Evolutionary conservation across 441 rosid species (phyloP).

Genomic region (Bocquillonia castaneifolia): DNA sequence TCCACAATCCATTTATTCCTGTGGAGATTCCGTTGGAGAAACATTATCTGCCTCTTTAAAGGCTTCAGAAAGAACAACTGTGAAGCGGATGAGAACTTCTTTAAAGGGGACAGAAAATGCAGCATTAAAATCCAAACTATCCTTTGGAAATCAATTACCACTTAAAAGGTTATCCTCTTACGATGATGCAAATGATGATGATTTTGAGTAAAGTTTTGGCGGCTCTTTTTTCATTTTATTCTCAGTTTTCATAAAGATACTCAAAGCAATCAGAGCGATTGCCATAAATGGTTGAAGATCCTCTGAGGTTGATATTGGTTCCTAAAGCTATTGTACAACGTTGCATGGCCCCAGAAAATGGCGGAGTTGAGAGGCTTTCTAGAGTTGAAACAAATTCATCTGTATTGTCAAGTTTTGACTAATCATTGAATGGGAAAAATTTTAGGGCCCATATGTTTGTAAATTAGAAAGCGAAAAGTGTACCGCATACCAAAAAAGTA

Average conservation of each 20-base stretch:
- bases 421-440: too few relatives aligned
- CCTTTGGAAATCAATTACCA: slow-evolving; percentile 38
- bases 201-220: slow-evolving; percentile 33
- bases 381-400: too few relatives aligned
- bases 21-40: slow-evolving; percentile 22
- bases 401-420: too few relatives aligned
- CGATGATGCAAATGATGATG: slow-evolving; percentile 35
- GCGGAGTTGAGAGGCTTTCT: not conserved
- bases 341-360: not conserved
- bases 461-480: not conserved
- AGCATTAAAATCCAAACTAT: slow-evolving; percentile 23
- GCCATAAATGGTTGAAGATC: not conserved
- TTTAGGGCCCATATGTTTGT: not conserved
- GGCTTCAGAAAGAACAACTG: slow-evolving; percentile 22
- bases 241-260: slow-evolving; percentile 4
- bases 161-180: slow-evolving; percentile 37
- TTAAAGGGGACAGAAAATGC: slow-evolving; percentile 26
- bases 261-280: not conserved
- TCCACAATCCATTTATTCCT: slow-evolving; percentile 30
- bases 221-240: not conserved
- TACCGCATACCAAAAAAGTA: too few relatives aligned
- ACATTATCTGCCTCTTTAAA: slow-evolving; percentile 29
- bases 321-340: not conserved
- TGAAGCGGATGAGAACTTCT: slow-evolving; percentile 34
- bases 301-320: not conserved